These are phyloP conservation scores for Salicornia ramosissima DNA, from an alignment of 148 eudicot genomes.

Conservation along the genomic window DNA sequence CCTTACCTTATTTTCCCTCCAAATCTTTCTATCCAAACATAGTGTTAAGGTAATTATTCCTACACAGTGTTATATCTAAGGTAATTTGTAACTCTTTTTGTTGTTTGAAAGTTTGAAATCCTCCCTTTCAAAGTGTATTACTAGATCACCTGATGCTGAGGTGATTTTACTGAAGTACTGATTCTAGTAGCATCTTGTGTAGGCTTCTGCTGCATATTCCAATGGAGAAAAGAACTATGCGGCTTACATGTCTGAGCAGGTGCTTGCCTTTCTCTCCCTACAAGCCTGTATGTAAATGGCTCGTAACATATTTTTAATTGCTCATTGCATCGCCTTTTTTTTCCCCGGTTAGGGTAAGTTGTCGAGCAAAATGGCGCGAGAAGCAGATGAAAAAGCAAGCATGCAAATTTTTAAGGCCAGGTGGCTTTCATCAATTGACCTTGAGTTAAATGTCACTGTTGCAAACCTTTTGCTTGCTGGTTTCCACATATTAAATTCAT, in stretches of 20 bases:
- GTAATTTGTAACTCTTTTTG: neutral
- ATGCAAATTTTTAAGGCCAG: slow-evolving; percentile 86
- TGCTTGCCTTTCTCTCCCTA: slow-evolving; percentile 19
- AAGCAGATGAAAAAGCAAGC: slow-evolving; percentile 95
- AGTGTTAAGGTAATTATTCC: too few species aligned
- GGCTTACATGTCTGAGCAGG: slow-evolving; percentile 77
- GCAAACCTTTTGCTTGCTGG: neutral
- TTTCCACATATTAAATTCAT: neutral
- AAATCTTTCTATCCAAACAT: too few species aligned
- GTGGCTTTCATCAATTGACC: slow-evolving; percentile 29
- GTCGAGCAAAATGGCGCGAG: slow-evolving; percentile 61
- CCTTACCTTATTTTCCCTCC: too few species aligned
- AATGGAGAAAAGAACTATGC: slow-evolving; percentile 75
- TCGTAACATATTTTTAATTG: neutral
- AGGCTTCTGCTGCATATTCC: slow-evolving; percentile 92
- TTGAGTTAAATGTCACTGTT: neutral
- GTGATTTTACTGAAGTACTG: neutral
- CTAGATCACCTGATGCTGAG: neutral
- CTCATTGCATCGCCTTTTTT: neutral
- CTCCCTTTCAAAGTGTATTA: neutral
- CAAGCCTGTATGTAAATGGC: neutral
- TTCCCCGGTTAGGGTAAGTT: slow-evolving; percentile 51
- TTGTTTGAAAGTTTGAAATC: neutral
- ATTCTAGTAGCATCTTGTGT: slow-evolving; percentile 24
- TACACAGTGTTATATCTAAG: too few species aligned